Percentiles rank a stretch among this genome's conserved stretches.
These are phyloP conservation scores for Rhodotorula taiwanensis DNA, from an alignment of 768 basidiomycete species.

Conservation along the genomic window DNA sequence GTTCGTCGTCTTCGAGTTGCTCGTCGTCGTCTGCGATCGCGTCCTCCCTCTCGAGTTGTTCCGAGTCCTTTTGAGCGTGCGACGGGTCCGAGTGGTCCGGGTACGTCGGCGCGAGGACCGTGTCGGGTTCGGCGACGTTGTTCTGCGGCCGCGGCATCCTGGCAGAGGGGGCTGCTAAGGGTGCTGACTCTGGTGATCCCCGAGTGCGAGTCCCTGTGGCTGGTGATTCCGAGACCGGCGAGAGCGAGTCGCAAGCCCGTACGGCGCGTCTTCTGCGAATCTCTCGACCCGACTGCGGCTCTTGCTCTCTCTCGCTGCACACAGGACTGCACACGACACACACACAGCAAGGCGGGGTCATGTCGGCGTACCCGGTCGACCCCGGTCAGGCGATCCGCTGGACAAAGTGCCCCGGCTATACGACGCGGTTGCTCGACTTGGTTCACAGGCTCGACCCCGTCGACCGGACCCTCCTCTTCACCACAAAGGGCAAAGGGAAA, in stretches of 20 bases:
- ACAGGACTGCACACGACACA: too few species aligned
- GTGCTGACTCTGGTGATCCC: too few species aligned
- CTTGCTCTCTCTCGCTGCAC: too few species aligned
- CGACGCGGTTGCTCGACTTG: background rate
- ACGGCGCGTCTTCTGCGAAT: too few species aligned
- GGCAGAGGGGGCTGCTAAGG: background rate
- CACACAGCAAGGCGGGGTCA: too few species aligned
- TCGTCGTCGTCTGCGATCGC: background rate
- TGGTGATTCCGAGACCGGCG: too few species aligned
- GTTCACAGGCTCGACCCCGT: background rate
- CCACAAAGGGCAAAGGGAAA: background rate
- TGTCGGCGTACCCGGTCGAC: constrained; percentile 12
- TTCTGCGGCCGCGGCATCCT: background rate
- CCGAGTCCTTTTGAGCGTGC: background rate
- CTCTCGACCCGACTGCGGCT: too few species aligned
- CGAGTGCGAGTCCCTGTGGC: background rate
- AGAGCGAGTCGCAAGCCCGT: too few species aligned
- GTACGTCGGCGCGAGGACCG: background rate
- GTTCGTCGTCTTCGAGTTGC: constrained; percentile 34
- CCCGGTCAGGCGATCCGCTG: constrained; percentile 9
- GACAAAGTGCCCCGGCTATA: constrained; percentile 3
- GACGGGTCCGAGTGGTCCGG: background rate
- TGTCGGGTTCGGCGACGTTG: background rate
- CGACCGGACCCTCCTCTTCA: background rate
- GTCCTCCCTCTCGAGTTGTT: background rate